Percentiles rank a stretch among this genome's conserved stretches.
phyloP scores from a whole-genome alignment of 345 rosid genomes.

The Brassica carinata region DNA sequence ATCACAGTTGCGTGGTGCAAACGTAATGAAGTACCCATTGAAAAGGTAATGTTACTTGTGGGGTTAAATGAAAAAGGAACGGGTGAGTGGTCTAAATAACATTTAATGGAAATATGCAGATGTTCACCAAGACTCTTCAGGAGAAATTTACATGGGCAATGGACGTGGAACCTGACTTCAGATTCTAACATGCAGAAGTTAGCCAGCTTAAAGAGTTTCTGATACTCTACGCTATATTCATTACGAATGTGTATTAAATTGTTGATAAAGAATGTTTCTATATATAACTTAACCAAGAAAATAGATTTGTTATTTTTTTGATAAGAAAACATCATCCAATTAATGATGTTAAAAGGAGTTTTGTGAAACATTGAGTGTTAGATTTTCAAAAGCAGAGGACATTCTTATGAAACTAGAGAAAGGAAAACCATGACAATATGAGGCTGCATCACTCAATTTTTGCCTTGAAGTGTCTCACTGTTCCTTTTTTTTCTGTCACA shows the following conservation, averaged over 20 bases:
- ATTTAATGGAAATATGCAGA: conserved; percentile 41
- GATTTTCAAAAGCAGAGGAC: too few relatives aligned
- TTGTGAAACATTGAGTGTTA: too few relatives aligned
- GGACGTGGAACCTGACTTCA: conserved; percentile 94
- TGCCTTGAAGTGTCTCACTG: too few relatives aligned
- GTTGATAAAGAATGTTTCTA: background rate
- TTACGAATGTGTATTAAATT: background rate
- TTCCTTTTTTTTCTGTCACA: too few relatives aligned
- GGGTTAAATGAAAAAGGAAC: background rate
- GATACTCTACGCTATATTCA: background rate
- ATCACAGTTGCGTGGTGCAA: conserved; percentile 98
- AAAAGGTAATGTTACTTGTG: conserved; percentile 63
- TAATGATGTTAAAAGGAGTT: too few relatives aligned
- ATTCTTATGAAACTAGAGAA: too few relatives aligned
- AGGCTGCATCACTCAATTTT: too few relatives aligned
- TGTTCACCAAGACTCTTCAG: conserved; percentile 82
- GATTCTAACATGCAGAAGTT: conserved; percentile 58
- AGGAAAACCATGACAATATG: too few relatives aligned
- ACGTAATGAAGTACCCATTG: conserved; percentile 90
- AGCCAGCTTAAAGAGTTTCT: background rate
- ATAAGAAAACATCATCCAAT: too few relatives aligned
- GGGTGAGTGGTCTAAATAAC: background rate
- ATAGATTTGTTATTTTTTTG: too few relatives aligned
- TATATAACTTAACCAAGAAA: background rate
- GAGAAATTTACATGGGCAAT: conserved; percentile 93